Base-by-base conservation (phyloP, 352 stramenopile species). In the Aphanomyces invadans region DNA sequence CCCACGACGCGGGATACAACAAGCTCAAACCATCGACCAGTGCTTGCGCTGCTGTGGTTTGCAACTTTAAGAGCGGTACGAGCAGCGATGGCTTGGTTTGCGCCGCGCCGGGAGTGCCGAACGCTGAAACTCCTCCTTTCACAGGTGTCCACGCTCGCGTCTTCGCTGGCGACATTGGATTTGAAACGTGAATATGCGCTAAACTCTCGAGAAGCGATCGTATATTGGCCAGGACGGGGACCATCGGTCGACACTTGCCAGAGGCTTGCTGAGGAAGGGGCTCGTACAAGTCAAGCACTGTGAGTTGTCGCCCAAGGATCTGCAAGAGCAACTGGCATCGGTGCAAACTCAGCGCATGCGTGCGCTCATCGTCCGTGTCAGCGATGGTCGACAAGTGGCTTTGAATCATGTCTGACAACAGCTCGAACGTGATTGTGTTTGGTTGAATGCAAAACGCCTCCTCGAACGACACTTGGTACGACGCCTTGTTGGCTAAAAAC, bases 371-470 rank as follows among this genome's bases (percentile, higher is more conserved):
- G 49, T n/a, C 49, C 4, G 49, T 15, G 25, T 21, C n/a, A 15
- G 36, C 7, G 49, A 17, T 0, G 21, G 49, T 25, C 12, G 23
- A 12, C 23, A 64, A 45, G n/a, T 45, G 25, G 31, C 54, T 66
- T 31, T 71, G 49, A n/a, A 94, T 71, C 54, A 92, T 79, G 1
- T 48, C 56, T 39, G 89, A 54, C 0, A 91, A 46, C 48, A 84
- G 59, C 2, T 66, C 57, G 54, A 95, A 76, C 76, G 15, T 81
- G 66, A 26, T 76, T 74, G 39, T 68, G 80, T 5, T 32, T 0
- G 86, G 86, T 45, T 95, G 86, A 0, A 83, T 74, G 33, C 74
- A 87, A 67, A 89, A 95, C 0, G 86, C 80, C 39, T 90, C 81
- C 67, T 95, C 83, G 68, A 95, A 92, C 10, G 69, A 69, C 54